phyloP scores from a whole-genome alignment of 2,329 filamentous ascomycete species.

The Fusarium siculi region DNA sequence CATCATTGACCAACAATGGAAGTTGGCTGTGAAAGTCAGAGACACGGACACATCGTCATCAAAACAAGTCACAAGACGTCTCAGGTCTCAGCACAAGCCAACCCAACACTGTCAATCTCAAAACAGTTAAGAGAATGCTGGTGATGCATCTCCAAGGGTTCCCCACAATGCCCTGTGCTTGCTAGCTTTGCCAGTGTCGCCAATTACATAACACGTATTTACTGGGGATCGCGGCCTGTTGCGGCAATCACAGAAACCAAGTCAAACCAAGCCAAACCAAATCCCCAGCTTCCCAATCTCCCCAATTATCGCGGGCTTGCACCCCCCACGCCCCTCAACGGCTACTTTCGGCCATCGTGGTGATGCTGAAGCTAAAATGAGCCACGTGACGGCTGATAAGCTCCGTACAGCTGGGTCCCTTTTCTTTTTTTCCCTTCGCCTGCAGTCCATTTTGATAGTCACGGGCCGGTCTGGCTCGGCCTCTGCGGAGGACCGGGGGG shows the following conservation, averaged over 20 bases:
- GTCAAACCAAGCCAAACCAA: not conserved
- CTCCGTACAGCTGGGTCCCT: constrained; percentile 30
- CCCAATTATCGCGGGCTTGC: constrained; percentile 24
- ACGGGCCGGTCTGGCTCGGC: constrained; percentile 36
- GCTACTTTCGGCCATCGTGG: constrained; percentile 41
- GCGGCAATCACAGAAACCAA: constrained; percentile 30
- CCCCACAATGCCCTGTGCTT: constrained; percentile 31
- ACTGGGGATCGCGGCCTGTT: constrained; percentile 36
- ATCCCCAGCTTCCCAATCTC: constrained; percentile 24
- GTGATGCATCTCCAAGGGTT: constrained; percentile 31
- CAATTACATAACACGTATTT: constrained; percentile 36
- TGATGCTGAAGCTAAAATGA: constrained; percentile 2
- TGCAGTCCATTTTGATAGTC: constrained; percentile 3
- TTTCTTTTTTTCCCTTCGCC: not conserved
- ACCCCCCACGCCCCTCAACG: constrained; percentile 26
- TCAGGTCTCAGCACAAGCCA: constrained; percentile 11
- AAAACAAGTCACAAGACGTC: constrained; percentile 19
- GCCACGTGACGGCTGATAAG: constrained; percentile 46
- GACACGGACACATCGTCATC: constrained; percentile 9
- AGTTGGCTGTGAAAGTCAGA: not conserved
- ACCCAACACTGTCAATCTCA: constrained; percentile 5
- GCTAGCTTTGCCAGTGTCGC: constrained; percentile 4
- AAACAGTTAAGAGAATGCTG: constrained; percentile 25
- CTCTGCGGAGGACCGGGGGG: constrained; percentile 26
- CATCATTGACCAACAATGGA: constrained; percentile 9